These are phyloP conservation scores for Microsporum ferrugineum DNA, from an alignment of 2,329 filamentous ascomycete species.

Conservation along the genomic window DNA sequence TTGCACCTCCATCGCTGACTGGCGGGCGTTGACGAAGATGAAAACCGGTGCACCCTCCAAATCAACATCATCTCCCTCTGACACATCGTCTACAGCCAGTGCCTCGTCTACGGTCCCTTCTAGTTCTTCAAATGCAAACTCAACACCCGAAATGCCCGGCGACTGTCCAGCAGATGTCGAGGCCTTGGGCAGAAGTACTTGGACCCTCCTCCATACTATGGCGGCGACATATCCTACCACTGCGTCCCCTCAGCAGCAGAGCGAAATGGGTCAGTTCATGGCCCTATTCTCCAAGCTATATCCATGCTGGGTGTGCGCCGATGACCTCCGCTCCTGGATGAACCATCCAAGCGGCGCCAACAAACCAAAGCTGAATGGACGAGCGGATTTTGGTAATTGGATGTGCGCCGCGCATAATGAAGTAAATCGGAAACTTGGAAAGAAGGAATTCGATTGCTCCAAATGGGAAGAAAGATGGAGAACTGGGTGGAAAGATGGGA, in stretches of 20 bases:
- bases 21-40: conserved; percentile 36
- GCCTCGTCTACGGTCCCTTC: not conserved
- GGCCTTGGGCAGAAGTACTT: conserved; percentile 70
- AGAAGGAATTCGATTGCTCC: conserved; percentile 77
- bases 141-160: conserved; percentile 32
- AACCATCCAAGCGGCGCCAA: conserved; percentile 46
- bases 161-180: conserved; percentile 91
- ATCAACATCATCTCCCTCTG: conserved; percentile 15
- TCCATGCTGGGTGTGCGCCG: conserved; percentile 89
- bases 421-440: conserved; percentile 64
- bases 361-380: conserved; percentile 47
- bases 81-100: conserved; percentile 24
- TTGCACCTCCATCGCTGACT: conserved; percentile 39
- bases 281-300: conserved; percentile 73
- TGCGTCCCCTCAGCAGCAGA: conserved; percentile 58
- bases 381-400: conserved; percentile 39
- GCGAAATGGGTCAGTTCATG: conserved; percentile 67
- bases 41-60: conserved; percentile 17
- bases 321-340: conserved; percentile 81
- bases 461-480: conserved; percentile 91
- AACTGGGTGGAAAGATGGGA: conserved; percentile 65
- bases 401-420: conserved; percentile 43
- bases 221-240: conserved; percentile 70
- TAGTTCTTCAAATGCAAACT: not conserved
- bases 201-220: conserved; percentile 88